These are phyloP conservation scores for Zygoascus biomembranicola DNA, from an alignment of 805 yeast genomes.

Conservation along the genomic window DNA sequence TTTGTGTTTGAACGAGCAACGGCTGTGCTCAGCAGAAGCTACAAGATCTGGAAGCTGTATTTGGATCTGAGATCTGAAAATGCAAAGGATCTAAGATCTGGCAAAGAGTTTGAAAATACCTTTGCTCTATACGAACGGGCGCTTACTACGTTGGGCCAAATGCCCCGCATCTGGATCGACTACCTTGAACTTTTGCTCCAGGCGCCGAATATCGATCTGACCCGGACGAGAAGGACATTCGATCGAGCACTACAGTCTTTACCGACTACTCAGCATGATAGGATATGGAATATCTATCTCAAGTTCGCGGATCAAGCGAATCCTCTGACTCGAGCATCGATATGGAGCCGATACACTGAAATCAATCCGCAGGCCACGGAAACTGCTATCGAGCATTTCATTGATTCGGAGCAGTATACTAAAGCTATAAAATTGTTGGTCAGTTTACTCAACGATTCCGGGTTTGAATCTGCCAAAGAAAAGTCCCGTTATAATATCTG, in stretches of 20 bases:
- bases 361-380: conserved; percentile 23
- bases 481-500: conserved; percentile 43
- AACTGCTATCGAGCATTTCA: conserved; percentile 20
- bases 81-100: conserved; percentile 23
- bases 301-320: conserved; percentile 39
- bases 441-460: conserved; percentile 28
- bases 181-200: conserved; percentile 38
- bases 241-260: conserved; percentile 42
- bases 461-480: conserved; percentile 29
- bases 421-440: conserved; percentile 32
- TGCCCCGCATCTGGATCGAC: conserved; percentile 45
- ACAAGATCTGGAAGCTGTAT: conserved; percentile 48
- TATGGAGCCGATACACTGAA: conserved; percentile 30
- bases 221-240: conserved; percentile 37
- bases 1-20: conserved; percentile 50
- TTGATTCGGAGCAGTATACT: conserved; percentile 18
- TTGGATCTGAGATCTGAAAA: conserved; percentile 34
- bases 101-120: conserved; percentile 30
- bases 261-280: conserved; percentile 45
- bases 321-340: conserved; percentile 25
- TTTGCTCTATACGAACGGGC: conserved; percentile 41
- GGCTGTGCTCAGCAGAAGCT: conserved; percentile 35
- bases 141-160: conserved; percentile 34
- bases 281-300: conserved; percentile 49
- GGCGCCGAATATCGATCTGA: conserved; percentile 26